Conservation (phyloP, 208 protist species). For the Wallacemonas sp. region DNA sequence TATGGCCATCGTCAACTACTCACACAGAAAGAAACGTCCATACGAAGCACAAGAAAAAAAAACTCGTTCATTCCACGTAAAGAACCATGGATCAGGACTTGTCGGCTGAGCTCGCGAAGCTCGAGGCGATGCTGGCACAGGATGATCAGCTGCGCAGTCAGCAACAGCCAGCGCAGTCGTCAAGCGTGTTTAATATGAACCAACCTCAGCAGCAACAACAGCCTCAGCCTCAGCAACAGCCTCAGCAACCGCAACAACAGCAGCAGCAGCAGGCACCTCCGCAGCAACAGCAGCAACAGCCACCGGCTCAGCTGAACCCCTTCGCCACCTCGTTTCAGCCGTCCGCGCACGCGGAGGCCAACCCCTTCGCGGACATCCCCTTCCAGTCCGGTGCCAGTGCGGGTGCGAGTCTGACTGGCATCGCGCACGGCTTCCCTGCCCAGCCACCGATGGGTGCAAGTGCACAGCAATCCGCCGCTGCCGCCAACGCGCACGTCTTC, state of each 20-base stretch:
- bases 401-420: neutral
- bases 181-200: constrained; percentile 17
- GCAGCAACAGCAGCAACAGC: constrained; percentile 21
- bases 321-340: constrained; percentile 7
- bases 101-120: constrained; percentile 72
- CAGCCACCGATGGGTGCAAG: constrained; percentile 2
- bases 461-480: constrained; percentile 8
- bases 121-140: constrained; percentile 75
- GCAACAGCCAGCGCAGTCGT: constrained; percentile 28
- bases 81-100: constrained; percentile 83
- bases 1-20: too few relatives aligned
- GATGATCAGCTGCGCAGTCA: constrained; percentile 60
- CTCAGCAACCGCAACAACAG: constrained; percentile 30
- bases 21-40: neutral
- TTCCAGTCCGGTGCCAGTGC: neutral
- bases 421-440: neutral
- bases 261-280: constrained; percentile 23
- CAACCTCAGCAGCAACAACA: constrained; percentile 2
- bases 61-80: too few relatives aligned
- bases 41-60: neutral
- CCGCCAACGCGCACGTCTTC: constrained; percentile 45
- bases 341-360: neutral
- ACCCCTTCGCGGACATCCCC: neutral
- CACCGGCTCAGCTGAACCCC: neutral
- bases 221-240: constrained; percentile 20